phyloP scores from a whole-genome alignment of 495 filamentous ascomycete genomes.

The Aspergillus incahuasiensis region DNA sequence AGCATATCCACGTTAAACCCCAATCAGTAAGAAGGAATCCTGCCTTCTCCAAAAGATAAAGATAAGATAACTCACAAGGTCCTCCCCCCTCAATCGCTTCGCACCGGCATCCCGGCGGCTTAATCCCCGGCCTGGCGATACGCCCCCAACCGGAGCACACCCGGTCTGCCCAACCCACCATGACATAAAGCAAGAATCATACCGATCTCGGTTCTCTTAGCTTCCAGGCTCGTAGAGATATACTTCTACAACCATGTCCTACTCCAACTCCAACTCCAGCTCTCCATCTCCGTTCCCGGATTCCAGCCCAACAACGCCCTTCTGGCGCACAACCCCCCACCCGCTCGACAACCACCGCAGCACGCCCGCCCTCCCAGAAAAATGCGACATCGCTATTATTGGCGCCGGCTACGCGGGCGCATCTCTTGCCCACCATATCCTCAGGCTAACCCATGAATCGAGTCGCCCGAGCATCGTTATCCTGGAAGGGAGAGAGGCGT shows the following conservation, averaged over 20 bases:
- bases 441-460: background rate
- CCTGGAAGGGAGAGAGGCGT: constrained; percentile 77
- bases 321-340: background rate
- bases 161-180: background rate
- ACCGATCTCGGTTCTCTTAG: background rate
- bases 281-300: background rate
- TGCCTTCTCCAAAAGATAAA: background rate
- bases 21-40: background rate
- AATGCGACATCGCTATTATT: constrained; percentile 1
- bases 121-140: background rate
- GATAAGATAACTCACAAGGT: background rate
- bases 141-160: background rate
- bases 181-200: background rate
- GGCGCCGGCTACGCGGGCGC: background rate
- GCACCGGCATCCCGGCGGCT: background rate
- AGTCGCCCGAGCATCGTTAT: constrained; percentile 49
- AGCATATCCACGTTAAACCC: background rate
- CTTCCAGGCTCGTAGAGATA: background rate
- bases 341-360: background rate
- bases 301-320: background rate
- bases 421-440: background rate
- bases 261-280: background rate
- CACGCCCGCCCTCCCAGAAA: background rate
- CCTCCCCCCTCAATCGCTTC: background rate
- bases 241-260: background rate